A percentile compares a stretch with the other conserved stretches of the same genome.
phyloP scores from a whole-genome alignment of 2,329 filamentous ascomycete species.

The Aureobasidium lini region DNA sequence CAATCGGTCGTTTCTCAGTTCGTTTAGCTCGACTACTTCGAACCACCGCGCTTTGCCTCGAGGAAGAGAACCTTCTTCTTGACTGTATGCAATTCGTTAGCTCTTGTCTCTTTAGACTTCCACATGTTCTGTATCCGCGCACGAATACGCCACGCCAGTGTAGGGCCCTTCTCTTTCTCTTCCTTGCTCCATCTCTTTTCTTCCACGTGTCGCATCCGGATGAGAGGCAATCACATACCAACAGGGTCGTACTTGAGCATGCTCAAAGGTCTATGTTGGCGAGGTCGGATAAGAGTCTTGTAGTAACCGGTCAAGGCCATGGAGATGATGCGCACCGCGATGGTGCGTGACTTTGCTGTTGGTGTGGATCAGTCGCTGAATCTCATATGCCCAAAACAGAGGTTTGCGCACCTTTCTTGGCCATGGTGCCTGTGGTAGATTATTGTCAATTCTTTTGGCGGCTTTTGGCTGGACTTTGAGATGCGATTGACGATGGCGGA shows the following conservation, averaged over 20 bases:
- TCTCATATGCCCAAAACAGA: neutral
- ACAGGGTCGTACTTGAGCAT: slow-evolving; percentile 99
- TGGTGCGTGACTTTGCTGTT: slow-evolving; percentile 79
- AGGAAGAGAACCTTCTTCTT: slow-evolving; percentile 94
- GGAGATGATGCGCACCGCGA: slow-evolving; percentile 87
- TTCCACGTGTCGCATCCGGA: neutral
- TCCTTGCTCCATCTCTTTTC: neutral
- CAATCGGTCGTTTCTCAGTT: neutral
- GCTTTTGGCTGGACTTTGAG: neutral
- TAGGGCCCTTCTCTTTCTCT: neutral
- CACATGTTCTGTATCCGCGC: neutral
- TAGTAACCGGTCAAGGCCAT: slow-evolving; percentile 99
- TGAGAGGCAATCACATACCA: slow-evolving; percentile 50
- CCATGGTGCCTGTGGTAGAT: slow-evolving; percentile 16
- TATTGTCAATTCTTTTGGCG: neutral
- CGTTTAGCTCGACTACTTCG: neutral
- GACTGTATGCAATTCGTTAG: slow-evolving; percentile 46
- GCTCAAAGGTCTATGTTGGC: slow-evolving; percentile 74
- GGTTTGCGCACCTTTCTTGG: slow-evolving; percentile 26
- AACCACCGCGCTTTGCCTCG: slow-evolving; percentile 58
- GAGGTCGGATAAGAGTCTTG: slow-evolving; percentile 79
- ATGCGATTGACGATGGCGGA: neutral
- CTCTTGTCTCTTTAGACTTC: neutral
- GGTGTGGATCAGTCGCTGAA: neutral
- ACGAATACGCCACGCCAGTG: neutral